Evolutionary conservation across 139 green algal species (phyloP), one percentile per base, ranked within the genome.

Genomic region (Chlorella sp.): DNA sequence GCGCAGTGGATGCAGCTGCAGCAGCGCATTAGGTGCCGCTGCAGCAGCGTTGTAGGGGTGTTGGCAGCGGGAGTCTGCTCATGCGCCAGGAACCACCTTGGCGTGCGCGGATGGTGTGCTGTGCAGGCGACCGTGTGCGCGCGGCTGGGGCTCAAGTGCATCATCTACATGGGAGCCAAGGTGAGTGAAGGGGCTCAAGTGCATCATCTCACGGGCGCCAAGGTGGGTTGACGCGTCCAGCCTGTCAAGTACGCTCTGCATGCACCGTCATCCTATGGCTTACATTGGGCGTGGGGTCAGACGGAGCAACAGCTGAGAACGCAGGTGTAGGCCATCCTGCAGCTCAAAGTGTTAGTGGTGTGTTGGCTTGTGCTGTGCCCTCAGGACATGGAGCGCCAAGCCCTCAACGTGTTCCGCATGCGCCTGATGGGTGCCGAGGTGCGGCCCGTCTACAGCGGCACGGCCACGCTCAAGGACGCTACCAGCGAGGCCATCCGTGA

Each of bases 361-460:
- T n/a, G n/a, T n/a, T n/a, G n/a, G n/a, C n/a, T 55, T 10, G 42
- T 55, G 42, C 42, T 55, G 42, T 5, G 2, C 62, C 3, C 29
- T 31, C 67, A 89, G 78, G 94, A 98, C 87, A 97, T 97, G 90
- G 92, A 98, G 84, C 80, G 94, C 6, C 94, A 99, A 85, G 83
- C 89, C 68, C 90, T 99, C 26, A 99, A 99, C 78, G 95, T 99
- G 30, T 99, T 99, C 89, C 89, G 95, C 74, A 99, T 99, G 95
- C 88, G 91, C 22, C 87, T 99, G 30, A 88, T 97, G 75, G 95
- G 95, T 24, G 95, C 95, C 2, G 94, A 99, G 88, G 93, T 95
- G 49, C 83, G 91, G 10, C 84, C 92, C 4, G 95, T 99, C 61
- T 65, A 90, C 77, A 80, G 80, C 23, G 95, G 95, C 49, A 99